Evolutionary conservation across 108 stramenopile genomes (phyloP), one percentile per base, ranked within the genome.

Genomic region (Ochromonas danica): DNA sequence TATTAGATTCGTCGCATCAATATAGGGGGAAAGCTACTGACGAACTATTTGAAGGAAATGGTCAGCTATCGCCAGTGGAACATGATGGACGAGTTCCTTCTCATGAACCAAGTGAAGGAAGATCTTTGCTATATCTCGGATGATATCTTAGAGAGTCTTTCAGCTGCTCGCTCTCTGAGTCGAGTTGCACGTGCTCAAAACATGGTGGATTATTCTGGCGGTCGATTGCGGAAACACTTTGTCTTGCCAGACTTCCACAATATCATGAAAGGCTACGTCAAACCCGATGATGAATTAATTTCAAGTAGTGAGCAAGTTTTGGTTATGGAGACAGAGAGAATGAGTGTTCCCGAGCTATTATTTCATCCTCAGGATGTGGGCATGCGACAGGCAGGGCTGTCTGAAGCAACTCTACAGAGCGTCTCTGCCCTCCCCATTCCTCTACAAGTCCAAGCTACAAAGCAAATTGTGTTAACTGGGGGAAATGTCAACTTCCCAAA

Each of bases 11-110:
- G 91, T 28, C 87, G 96, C 42, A 43, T 95, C 38, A 90, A 94
- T 61, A 80, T 97, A 43, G 96, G 96, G 39, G 96, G 94, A 6
- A 93, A 94, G 70, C 89, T 95, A 65, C 84, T 97, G 79, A 92
- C 93, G 60, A 94, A 95, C 80, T 89, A 93, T 61, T 85, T 93
- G 67, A 95, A 97, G 78, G 93, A 95, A 84, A 83, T 89, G 65
- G 85, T 92, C 38, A 94, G 91, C 17, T 97, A 95, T 81, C 89
- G 96, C 6, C 94, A 95, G 80, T 95, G 91, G 91, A 97, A 97
- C 71, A 87, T 97, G 81, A 97, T 97, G 96, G 94, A 95, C 86
- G 93, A 95, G 83, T 94, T 91, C 74, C 89, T 82, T 25, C 75
- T 95, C 39, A 71, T 95, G 79, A 89, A 91, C 51, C 93, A 96